Evolutionary conservation across 805 yeast species (phyloP).

Genomic region (Grigorovia humatica): DNA sequence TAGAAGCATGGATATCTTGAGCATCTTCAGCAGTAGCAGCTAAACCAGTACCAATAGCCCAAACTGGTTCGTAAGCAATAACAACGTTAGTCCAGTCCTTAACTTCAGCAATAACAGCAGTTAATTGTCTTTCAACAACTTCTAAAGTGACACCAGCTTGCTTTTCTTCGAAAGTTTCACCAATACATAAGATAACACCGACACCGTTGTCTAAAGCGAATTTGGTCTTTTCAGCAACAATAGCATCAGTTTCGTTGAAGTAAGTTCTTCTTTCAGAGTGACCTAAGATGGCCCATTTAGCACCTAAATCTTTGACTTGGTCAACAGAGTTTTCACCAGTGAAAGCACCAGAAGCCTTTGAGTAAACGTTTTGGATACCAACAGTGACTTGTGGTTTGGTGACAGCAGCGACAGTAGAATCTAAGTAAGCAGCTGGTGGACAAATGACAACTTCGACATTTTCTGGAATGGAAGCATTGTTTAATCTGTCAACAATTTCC

Average conservation of each 20-base stretch:
- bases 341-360: conserved; percentile 89
- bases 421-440: conserved; percentile 91
- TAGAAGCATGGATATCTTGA: conserved; percentile 82
- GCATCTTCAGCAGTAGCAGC: conserved; percentile 99
- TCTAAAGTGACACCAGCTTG: conserved; percentile 76
- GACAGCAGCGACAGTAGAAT: conserved; percentile 58
- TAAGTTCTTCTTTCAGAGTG: conserved; percentile 98
- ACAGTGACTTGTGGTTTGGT: conserved; percentile 64
- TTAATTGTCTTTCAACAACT: conserved; percentile 81
- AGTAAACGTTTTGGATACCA: conserved; percentile 86
- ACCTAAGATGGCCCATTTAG: conserved; percentile 90
- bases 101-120: conserved; percentile 74
- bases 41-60: conserved; percentile 99
- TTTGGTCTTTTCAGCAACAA: conserved; percentile 88
- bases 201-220: conserved; percentile 86
- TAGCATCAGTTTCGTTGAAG: conserved; percentile 81
- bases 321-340: conserved; percentile 93
- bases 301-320: conserved; percentile 84
- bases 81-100: conserved; percentile 87
- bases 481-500: conserved; percentile 73
- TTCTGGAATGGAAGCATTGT: conserved; percentile 62
- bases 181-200: conserved; percentile 90
- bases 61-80: conserved; percentile 97
- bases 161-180: conserved; percentile 95
- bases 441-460: conserved; percentile 89